These are phyloP conservation scores for Cladosporium sp. DNA, from an alignment of 2,329 filamentous ascomycete species.

Conservation along the genomic window DNA sequence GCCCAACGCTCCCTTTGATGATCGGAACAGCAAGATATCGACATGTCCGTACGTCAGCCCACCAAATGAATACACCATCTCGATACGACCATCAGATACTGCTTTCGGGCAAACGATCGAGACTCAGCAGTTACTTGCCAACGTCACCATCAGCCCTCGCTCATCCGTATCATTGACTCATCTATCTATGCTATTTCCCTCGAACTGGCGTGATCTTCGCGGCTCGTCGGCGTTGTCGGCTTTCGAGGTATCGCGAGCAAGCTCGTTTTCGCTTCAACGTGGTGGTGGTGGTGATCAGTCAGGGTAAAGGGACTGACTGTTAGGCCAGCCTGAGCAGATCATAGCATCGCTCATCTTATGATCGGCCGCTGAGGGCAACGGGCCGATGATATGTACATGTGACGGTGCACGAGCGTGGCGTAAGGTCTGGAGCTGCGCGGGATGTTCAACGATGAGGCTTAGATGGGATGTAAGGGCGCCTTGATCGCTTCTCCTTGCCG, in stretches of 20 bases:
- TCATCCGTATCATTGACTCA: background rate
- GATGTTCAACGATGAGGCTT: background rate
- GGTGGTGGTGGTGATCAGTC: background rate
- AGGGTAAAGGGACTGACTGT: slow-evolving; percentile 1
- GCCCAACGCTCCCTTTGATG: background rate
- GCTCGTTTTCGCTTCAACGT: background rate
- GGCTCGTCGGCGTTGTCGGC: background rate
- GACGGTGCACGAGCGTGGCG: slow-evolving; percentile 15
- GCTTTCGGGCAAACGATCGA: background rate
- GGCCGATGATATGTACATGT: slow-evolving; percentile 21
- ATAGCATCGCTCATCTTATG: slow-evolving; percentile 13
- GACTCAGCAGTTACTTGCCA: background rate
- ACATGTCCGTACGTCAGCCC: background rate
- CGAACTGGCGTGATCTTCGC: background rate
- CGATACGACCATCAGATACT: background rate
- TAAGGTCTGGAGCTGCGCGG: slow-evolving; percentile 7
- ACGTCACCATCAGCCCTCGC: background rate
- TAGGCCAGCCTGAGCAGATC: background rate
- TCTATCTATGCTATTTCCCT: background rate
- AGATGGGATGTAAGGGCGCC: background rate
- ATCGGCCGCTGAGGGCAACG: slow-evolving; percentile 1
- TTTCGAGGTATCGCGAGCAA: background rate
- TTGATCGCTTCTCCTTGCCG: background rate
- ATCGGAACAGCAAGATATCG: background rate
- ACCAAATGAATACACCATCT: background rate